Evolutionary conservation across 768 basidiomycete genomes (phyloP).

Genomic region (Suillus hirtellus): DNA sequence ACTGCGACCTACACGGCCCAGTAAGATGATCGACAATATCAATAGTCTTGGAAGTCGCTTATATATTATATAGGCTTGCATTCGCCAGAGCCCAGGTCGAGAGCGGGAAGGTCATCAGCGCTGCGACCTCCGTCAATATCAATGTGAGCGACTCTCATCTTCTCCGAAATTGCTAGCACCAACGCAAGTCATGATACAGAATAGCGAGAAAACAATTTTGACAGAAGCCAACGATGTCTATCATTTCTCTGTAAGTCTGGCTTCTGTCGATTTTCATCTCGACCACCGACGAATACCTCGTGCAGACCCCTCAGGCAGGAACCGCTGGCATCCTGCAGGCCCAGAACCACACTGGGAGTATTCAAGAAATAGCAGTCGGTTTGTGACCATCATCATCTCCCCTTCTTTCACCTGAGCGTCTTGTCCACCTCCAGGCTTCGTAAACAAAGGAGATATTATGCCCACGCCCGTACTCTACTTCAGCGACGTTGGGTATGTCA

Average conservation of each 20-base stretch:
- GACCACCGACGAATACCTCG: background rate
- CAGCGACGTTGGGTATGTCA: background rate
- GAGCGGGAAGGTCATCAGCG: background rate
- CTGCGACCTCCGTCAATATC: background rate
- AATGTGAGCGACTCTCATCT: background rate
- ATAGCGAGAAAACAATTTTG: background rate
- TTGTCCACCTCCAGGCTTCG: background rate
- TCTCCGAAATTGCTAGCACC: no score
- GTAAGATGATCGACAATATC: no score
- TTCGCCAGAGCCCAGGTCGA: background rate
- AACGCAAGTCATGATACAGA: background rate
- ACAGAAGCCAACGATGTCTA: background rate
- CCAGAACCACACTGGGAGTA: background rate
- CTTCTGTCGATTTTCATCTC: background rate
- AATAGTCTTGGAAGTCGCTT: background rate
- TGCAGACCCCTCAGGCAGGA: background rate
- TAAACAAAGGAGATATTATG: background rate
- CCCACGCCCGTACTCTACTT: background rate
- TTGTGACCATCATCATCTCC: background rate
- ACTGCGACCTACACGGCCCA: background rate
- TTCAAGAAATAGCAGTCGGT: background rate
- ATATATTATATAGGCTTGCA: background rate
- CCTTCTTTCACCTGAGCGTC: background rate
- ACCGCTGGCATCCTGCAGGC: background rate
- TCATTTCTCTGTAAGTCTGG: background rate